A percentile compares a stretch with the other conserved stretches of the same genome.
These are phyloP conservation scores for Lenwebbia sp. DNA, from an alignment of 345 rosid species.

Conservation along the genomic window DNA sequence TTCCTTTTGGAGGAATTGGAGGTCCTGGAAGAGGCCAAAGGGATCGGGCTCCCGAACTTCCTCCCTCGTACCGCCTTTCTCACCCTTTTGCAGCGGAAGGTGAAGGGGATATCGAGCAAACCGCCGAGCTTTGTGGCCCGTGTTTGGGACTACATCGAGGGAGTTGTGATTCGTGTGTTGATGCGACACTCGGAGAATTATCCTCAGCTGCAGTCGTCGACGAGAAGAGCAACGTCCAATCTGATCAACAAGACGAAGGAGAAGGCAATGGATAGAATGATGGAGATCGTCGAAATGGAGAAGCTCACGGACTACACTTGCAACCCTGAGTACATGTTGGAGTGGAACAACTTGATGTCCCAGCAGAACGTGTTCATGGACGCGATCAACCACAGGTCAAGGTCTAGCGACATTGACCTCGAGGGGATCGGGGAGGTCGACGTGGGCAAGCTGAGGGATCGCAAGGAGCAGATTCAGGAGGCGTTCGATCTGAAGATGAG, in stretches of 20 bases:
- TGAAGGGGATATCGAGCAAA: not conserved
- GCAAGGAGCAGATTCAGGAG: not conserved
- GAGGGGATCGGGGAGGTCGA: conserved; percentile 5
- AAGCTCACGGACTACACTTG: conserved; percentile 22
- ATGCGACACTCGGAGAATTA: conserved; percentile 3
- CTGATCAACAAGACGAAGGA: conserved; percentile 15
- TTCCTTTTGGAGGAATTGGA: conserved; percentile 13
- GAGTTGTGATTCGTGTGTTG: conserved; percentile 1
- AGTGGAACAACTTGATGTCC: conserved; percentile 11
- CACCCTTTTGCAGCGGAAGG: conserved; percentile 4
- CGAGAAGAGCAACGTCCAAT: conserved; percentile 8
- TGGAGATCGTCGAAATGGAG: conserved; percentile 22
- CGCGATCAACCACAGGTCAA: not conserved
- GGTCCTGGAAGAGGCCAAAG: conserved; percentile 14
- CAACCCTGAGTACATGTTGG: conserved; percentile 9
- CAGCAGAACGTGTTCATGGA: not conserved
- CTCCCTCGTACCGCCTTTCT: conserved; percentile 13
- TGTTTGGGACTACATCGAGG: conserved; percentile 16
- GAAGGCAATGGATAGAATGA: conserved; percentile 9
- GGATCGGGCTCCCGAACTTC: conserved; percentile 21
- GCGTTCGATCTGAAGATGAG: conserved; percentile 25
- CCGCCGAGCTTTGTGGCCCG: not conserved
- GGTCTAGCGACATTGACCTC: not conserved
- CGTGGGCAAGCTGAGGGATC: not conserved
- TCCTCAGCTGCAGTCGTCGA: conserved; percentile 4